These are phyloP conservation scores for Phytophthora agathidicida DNA, from an alignment of 352 stramenopile genomes.

Conservation along the genomic window DNA sequence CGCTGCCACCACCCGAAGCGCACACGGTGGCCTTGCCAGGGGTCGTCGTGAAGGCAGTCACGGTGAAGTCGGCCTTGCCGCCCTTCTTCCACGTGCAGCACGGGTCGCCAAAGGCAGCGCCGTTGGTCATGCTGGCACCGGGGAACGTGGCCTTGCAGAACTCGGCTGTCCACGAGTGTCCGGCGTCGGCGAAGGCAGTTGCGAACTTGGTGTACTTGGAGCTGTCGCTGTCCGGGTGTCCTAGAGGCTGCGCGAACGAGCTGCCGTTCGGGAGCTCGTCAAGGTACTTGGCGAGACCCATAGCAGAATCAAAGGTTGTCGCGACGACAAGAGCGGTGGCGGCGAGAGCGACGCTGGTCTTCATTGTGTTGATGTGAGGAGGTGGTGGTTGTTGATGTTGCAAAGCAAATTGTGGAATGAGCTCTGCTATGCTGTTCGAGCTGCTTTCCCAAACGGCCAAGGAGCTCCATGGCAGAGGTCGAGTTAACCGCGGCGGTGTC, in stretches of 20 bases:
- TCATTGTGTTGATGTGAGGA: conserved; percentile 19
- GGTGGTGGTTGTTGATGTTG: background rate
- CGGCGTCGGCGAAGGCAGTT: conserved; percentile 30
- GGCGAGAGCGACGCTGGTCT: conserved; percentile 23
- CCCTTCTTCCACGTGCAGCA: conserved; percentile 57
- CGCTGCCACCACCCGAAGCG: conserved; percentile 9
- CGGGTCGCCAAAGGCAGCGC: conserved; percentile 55
- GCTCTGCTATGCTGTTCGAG: conserved; percentile 1
- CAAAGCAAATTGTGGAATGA: conserved; percentile 22
- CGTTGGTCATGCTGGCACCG: conserved; percentile 39
- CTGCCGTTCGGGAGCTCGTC: conserved; percentile 51
- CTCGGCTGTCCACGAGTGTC: conserved; percentile 25
- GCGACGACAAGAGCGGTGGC: conserved; percentile 27
- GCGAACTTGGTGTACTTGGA: conserved; percentile 44
- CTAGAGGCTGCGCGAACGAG: conserved; percentile 43
- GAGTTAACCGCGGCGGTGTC: background rate
- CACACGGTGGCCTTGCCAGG: conserved; percentile 27
- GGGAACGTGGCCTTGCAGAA: conserved; percentile 35
- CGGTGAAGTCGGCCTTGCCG: conserved; percentile 40
- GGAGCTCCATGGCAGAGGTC: too few species aligned
- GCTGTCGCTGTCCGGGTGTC: conserved; percentile 37
- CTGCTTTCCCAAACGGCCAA: too few species aligned
- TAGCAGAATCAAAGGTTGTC: conserved; percentile 16
- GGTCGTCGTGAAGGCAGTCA: conserved; percentile 35
- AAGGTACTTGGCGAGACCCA: conserved; percentile 31